These are phyloP conservation scores for Prototheca wickerhamii DNA, from an alignment of 163 green algal genomes.

Conservation along the genomic window DNA sequence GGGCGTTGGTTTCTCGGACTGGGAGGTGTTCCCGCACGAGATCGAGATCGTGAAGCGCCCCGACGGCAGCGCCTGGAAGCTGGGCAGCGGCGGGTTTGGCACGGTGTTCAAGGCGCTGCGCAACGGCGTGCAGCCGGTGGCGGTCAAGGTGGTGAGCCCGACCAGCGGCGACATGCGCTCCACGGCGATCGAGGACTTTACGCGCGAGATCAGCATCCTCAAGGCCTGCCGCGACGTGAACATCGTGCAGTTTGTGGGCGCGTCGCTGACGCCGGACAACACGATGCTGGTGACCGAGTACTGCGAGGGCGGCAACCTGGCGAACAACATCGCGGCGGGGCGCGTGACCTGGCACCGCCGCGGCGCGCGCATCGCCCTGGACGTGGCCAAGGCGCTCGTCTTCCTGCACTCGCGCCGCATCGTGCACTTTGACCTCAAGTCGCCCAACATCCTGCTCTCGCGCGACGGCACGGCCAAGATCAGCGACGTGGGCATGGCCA, in stretches of 20 bases:
- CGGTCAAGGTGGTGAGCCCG: slow-evolving; percentile 27
- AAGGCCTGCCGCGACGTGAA: slow-evolving; percentile 29
- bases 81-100: slow-evolving; percentile 26
- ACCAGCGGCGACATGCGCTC: neutral
- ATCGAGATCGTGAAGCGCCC: slow-evolving; percentile 21
- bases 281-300: slow-evolving; percentile 24
- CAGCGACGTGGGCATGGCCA: slow-evolving; percentile 36
- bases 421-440: slow-evolving; percentile 40
- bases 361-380: slow-evolving; percentile 18
- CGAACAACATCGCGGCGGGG: slow-evolving; percentile 21
- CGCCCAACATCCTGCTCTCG: slow-evolving; percentile 39
- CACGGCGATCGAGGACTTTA: slow-evolving; percentile 13
- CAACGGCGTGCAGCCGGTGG: slow-evolving; percentile 27
- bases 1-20: slow-evolving; percentile 5
- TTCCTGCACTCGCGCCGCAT: slow-evolving; percentile 40
- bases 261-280: slow-evolving; percentile 8
- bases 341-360: slow-evolving; percentile 17
- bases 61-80: slow-evolving; percentile 20
- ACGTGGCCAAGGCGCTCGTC: slow-evolving; percentile 21
- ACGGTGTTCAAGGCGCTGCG: slow-evolving; percentile 23
- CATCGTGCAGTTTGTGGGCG: slow-evolving; percentile 35
- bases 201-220: slow-evolving; percentile 26
- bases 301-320: slow-evolving; percentile 26
- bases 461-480: slow-evolving; percentile 39
- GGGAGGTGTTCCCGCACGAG: slow-evolving; percentile 9